Evolutionary conservation across 1,284 basidiomycete species (phyloP).

Genomic region (Retiboletus fuscus): DNA sequence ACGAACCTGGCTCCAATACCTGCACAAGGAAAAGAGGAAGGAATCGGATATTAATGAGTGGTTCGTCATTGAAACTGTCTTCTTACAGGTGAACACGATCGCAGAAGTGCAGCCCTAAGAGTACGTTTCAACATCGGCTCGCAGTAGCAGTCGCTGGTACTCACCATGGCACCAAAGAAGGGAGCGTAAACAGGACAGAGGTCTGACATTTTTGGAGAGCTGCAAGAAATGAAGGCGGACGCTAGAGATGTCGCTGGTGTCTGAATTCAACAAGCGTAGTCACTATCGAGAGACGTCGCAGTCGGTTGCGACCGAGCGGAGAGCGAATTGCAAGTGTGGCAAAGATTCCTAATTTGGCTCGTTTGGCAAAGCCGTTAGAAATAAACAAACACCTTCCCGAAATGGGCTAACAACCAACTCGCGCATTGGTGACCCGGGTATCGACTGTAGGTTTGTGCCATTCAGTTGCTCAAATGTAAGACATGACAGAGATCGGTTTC

Average conservation of each 20-base stretch:
- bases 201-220: constrained; percentile 72
- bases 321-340: constrained; percentile 30
- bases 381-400: constrained; percentile 44
- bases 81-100: constrained; percentile 97
- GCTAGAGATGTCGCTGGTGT: constrained; percentile 9
- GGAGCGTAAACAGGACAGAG: constrained; percentile 95
- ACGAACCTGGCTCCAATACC: constrained; percentile 50
- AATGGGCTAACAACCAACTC: background rate
- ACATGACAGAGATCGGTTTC: too few species aligned
- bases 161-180: constrained; percentile 96
- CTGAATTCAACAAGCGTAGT: constrained; percentile 16
- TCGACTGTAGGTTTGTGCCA: background rate
- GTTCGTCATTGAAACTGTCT: background rate
- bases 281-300: constrained; percentile 17
- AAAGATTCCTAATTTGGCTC: constrained; percentile 22
- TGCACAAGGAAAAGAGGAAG: constrained; percentile 5
- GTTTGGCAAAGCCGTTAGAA: constrained; percentile 48
- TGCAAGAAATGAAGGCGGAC: constrained; percentile 12
- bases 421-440: background rate
- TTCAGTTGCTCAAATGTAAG: background rate
- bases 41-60: background rate
- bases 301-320: constrained; percentile 43
- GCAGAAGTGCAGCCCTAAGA: constrained; percentile 93
- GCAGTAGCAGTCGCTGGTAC: constrained; percentile 45
- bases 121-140: constrained; percentile 23